Percentiles rank a stretch among this genome's conserved stretches.
These are phyloP conservation scores for Cyberlindnera meyerae DNA, from an alignment of 805 yeast genomes.

Conservation along the genomic window DNA sequence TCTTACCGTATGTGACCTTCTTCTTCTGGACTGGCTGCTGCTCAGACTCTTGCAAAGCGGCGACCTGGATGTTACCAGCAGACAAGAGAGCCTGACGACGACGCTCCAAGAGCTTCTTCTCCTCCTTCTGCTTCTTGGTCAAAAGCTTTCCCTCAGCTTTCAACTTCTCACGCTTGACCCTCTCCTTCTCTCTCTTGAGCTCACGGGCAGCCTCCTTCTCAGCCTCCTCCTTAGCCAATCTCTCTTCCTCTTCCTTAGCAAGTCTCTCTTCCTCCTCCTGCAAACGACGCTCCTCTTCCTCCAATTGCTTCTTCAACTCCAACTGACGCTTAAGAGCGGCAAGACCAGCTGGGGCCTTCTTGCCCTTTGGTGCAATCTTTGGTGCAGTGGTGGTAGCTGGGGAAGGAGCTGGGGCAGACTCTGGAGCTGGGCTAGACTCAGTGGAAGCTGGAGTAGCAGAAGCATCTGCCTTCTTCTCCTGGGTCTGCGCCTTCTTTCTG, in stretches of 20 bases:
- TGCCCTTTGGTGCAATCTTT: conserved; percentile 45
- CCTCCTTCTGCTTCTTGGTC: conserved; percentile 94
- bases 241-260: conserved; percentile 46
- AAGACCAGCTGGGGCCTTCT: conserved; percentile 83
- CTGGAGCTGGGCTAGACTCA: conserved; percentile 27
- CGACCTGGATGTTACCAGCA: conserved; percentile 66
- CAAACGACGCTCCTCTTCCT: conserved; percentile 70
- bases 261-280: conserved; percentile 70
- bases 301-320: conserved; percentile 81
- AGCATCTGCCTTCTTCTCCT: conserved; percentile 15
- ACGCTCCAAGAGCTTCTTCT: conserved; percentile 77
- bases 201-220: conserved; percentile 53
- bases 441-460: conserved; percentile 3
- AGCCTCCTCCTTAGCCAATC: conserved; percentile 36
- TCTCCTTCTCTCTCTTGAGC: conserved; percentile 82
- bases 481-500: conserved; percentile 58
- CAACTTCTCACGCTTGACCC: conserved; percentile 80
- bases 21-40: conserved; percentile 50
- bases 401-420: conserved; percentile 28
- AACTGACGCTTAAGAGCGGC: conserved; percentile 89
- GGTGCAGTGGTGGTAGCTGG: conserved; percentile 35
- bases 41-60: conserved; percentile 49
- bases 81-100: conserved; percentile 83
- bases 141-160: conserved; percentile 93
- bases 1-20: conserved; percentile 59